These are phyloP conservation scores for Eragrostis curvula DNA, from an alignment of 176 grass and related monocot species.

Conservation along the genomic window DNA sequence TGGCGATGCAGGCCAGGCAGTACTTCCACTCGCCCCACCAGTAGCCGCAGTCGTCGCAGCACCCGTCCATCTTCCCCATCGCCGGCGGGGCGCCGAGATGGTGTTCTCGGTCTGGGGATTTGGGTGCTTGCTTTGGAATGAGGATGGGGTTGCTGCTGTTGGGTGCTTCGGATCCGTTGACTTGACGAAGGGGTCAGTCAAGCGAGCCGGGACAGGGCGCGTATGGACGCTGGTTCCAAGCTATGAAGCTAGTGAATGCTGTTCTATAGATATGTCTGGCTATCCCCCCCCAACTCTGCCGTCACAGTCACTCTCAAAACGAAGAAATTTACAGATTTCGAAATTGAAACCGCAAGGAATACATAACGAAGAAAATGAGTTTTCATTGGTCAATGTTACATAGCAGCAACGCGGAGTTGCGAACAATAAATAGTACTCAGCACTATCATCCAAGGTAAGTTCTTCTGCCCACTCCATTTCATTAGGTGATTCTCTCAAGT, in stretches of 20 bases:
- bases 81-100: too few species aligned
- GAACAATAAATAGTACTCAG: too few species aligned
- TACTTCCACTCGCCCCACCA: slow-evolving; percentile 13
- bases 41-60: slow-evolving; percentile 9
- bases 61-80: slow-evolving; percentile 6
- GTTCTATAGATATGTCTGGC: background rate
- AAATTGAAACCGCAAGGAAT: too few species aligned
- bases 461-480: too few species aligned
- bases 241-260: background rate
- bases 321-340: too few species aligned
- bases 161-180: background rate
- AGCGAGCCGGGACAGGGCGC: background rate
- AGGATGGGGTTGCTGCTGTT: background rate
- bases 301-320: too few species aligned
- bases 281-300: too few species aligned
- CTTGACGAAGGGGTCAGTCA: background rate
- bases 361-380: too few species aligned
- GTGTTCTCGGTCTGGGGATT: background rate
- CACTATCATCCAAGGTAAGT: too few species aligned
- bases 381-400: too few species aligned
- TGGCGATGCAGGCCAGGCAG: background rate
- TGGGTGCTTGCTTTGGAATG: background rate
- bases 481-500: too few species aligned
- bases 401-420: too few species aligned
- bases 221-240: background rate